Conservation (phyloP, 352 stramenopile genomes). For the Phytopythium aichiense region DNA sequence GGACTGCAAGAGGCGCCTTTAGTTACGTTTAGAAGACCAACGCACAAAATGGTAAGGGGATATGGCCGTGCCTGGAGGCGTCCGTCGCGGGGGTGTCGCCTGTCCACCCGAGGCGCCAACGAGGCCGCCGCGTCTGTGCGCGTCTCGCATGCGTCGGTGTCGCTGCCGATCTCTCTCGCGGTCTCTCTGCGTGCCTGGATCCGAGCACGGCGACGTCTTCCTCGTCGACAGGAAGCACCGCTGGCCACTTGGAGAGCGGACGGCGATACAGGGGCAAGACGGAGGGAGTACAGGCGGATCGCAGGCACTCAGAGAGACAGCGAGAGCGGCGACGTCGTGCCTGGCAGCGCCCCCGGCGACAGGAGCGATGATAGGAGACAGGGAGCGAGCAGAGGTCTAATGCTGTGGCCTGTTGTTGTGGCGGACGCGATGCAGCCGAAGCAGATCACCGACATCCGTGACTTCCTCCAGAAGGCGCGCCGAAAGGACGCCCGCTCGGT, state of each 20-base stretch:
- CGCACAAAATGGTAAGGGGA: constrained; percentile 73
- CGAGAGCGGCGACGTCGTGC: background rate
- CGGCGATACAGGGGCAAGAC: background rate
- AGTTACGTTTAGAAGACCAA: constrained; percentile 90
- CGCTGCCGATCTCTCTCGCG: background rate
- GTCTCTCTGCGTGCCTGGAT: background rate
- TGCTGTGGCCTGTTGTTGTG: constrained; percentile 11
- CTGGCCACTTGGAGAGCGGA: background rate
- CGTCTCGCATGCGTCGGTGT: background rate
- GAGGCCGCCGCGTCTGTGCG: background rate
- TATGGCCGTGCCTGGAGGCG: constrained; percentile 1
- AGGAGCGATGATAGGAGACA: background rate
- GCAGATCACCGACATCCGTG: constrained; percentile 98
- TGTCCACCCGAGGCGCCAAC: background rate
- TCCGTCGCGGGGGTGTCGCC: background rate
- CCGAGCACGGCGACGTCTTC: background rate
- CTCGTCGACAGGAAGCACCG: no score
- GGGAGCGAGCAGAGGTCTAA: background rate
- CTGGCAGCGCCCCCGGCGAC: background rate
- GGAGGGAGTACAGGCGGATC: background rate
- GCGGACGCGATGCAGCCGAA: constrained; percentile 82
- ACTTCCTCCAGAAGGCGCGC: constrained; percentile 99
- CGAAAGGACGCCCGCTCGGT: constrained; percentile 97
- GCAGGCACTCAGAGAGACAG: background rate
- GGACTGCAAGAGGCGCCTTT: constrained; percentile 35